These are phyloP conservation scores for Anisogramma anomala DNA, from an alignment of 2,329 filamentous ascomycete genomes.

Conservation along the genomic window DNA sequence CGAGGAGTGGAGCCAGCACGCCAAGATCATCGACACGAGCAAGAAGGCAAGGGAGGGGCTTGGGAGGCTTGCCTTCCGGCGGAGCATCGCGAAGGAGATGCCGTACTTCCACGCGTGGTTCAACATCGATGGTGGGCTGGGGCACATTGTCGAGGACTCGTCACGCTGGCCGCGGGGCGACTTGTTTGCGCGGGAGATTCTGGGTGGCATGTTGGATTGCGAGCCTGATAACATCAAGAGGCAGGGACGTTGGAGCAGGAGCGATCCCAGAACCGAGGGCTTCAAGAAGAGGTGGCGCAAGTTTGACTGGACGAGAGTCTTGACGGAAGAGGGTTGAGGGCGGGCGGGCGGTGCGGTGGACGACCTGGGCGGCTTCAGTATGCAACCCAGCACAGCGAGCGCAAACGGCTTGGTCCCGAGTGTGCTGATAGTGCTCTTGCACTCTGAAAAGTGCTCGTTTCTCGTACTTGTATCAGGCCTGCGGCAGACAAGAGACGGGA, in stretches of 20 bases:
- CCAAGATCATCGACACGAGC: constrained; percentile 83
- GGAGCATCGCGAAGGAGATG: constrained; percentile 83
- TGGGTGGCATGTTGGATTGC: constrained; percentile 83
- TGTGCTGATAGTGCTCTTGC: too few relatives aligned
- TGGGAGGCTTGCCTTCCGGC: constrained; percentile 72
- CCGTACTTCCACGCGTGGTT: constrained; percentile 99
- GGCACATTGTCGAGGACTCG: constrained; percentile 82
- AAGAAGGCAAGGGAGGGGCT: constrained; percentile 53
- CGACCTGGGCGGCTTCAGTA: too few relatives aligned
- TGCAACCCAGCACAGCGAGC: too few relatives aligned
- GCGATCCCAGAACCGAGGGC: constrained; percentile 56
- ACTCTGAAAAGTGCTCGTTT: too few relatives aligned
- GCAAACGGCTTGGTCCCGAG: too few relatives aligned
- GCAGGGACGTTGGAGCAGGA: constrained; percentile 73
- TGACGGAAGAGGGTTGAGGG: constrained; percentile 32
- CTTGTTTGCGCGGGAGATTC: constrained; percentile 79
- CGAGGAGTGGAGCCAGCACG: constrained; percentile 92
- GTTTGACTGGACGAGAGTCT: constrained; percentile 72
- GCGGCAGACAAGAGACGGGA: too few relatives aligned
- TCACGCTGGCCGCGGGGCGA: constrained; percentile 82
- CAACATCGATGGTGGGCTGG: constrained; percentile 77
- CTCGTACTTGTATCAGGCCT: too few relatives aligned
- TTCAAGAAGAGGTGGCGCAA: constrained; percentile 82
- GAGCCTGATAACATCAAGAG: constrained; percentile 76
- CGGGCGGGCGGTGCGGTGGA: too few relatives aligned